Evolutionary conservation across 1,284 basidiomycete species (phyloP), one percentile per base, ranked within the genome.

Genomic region (Athelia psychrophila): DNA sequence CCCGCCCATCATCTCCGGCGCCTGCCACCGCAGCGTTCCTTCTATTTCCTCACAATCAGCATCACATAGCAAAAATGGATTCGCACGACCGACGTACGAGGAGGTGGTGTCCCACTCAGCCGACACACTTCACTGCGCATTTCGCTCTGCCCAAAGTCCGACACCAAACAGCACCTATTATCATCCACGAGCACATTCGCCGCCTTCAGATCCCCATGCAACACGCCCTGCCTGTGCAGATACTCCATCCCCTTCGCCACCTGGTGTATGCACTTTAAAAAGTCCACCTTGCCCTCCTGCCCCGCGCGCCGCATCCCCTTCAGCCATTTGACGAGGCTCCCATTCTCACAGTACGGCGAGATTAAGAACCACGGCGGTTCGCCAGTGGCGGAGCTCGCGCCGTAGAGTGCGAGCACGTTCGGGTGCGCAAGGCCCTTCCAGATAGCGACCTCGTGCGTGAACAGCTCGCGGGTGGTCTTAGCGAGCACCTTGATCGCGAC

Each of bases 141-240:
- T 65, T 88, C 83, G 58, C 80, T 86, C 64, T 91, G 84, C 0
- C 88, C 88, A 64, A 92, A 92, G 62, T 91, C 88, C 13, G 85
- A 81, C 51, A 92, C 82, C 33, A 90, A 74, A 55, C 87, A 91
- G 48, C 74, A 79, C 10, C 77, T 72, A 2, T 74, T 67, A 58
- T 88, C 84, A 58, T 85, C 80, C 10, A 92, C 19, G 32, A 44
- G 33, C 3, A 25, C 47, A 53, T 32, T 27, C 55, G 65, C 25
- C 38, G 80, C 85, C 75, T 88, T 90, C 51, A 90, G 71, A 67
- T 91, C 86, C 1, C 86, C 88, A 62, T 91, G 89, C 54, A 88
- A 61, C 4, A 91, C 78, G 0, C 78, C 82, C 52, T 78, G 67
- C 3, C 63, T 65, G 62, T 91, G 88, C 51, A 92, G 63, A 60